These are phyloP conservation scores for Nothomitra cinnamomea DNA, from an alignment of 2,329 filamentous ascomycete species.

Conservation along the genomic window DNA sequence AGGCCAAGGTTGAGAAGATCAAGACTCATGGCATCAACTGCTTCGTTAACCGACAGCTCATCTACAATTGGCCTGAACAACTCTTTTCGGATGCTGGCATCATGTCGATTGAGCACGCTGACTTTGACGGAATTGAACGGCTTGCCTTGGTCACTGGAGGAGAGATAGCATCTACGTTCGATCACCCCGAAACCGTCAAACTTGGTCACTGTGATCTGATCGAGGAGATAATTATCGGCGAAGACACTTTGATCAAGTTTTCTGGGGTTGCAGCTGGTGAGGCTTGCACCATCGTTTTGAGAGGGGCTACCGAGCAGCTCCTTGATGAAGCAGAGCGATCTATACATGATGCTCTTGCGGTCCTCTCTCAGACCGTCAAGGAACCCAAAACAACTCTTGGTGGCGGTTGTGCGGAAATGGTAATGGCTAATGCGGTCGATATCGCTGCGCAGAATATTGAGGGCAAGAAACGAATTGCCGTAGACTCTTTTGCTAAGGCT, in stretches of 20 bases:
- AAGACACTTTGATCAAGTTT: conserved; percentile 95
- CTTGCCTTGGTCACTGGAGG: conserved; percentile 89
- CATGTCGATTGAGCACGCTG: conserved; percentile 95
- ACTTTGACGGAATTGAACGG: conserved; percentile 95
- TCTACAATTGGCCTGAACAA: conserved; percentile 99
- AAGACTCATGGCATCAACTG: conserved; percentile 99
- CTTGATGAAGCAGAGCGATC: conserved; percentile 94
- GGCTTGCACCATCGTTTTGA: conserved; percentile 91
- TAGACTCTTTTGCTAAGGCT: conserved; percentile 75
- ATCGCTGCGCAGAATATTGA: conserved; percentile 83
- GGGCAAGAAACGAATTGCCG: conserved; percentile 85
- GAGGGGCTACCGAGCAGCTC: conserved; percentile 90
- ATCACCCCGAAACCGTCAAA: conserved; percentile 94
- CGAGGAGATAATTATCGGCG: conserved; percentile 95
- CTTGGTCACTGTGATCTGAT: conserved; percentile 89
- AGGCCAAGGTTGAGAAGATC: conserved; percentile 96
- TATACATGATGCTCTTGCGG: conserved; percentile 86
- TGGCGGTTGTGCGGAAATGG: conserved; percentile 93
- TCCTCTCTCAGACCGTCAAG: conserved; percentile 89
- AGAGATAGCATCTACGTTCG: conserved; percentile 94
- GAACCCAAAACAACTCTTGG: conserved; percentile 89
- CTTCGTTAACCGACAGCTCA: conserved; percentile 97
- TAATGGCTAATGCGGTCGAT: conserved; percentile 97
- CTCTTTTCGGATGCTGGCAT: conserved; percentile 96
- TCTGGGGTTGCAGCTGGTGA: conserved; percentile 86